Evolutionary conservation across 2,329 filamentous ascomycete species (phyloP), one percentile per base, ranked within the genome.

Genomic region (Amphichorda felina): DNA sequence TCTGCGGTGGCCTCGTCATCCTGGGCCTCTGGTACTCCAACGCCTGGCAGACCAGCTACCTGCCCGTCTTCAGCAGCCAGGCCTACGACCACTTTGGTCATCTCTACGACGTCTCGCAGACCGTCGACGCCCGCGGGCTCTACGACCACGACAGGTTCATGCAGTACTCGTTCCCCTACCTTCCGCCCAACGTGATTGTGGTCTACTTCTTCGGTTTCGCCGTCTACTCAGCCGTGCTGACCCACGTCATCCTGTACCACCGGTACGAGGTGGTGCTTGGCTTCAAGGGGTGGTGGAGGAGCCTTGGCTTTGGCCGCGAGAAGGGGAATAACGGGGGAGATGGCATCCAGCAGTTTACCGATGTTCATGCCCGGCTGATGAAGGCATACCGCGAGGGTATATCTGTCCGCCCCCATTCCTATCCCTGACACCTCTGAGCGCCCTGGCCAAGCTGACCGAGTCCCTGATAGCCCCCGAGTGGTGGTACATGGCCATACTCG

Each of bases 61-160:
- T 67, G 28, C 63, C 63, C 29, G 64, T 66, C 53, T 66, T 66
- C 48, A 60, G 57, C 3, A 57, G 54, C 11, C 46, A 52, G 0
- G 57, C 59, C 0, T 66, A 60, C 36, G 59, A 57, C 42, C 65
- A 66, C 42, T 53, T 59, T 34, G 61, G 54, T 10, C 56, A 50
- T 2, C 41, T 49, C 0, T 67, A 62, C 43, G 44, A 51, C 13
- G 54, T 61, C 2, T 39, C 38, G 10, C 49, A 54, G 26, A 56
- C 51, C 5, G 52, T 62, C 5, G 50, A 60, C 9, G 46, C 54
- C 8, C 48, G 59, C 40, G 60, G 61, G 38, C 51, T 48, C 36
- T 50, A 65, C 11, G 52, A 64, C 41, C 39, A 50, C n/a, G 42
- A 45, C 0, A 47, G 53, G 10, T 65, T 64, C 41, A 56, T 62